Conservation (phyloP, 1,139 yeast species). For the Suhomyces bolitotheri region DNA sequence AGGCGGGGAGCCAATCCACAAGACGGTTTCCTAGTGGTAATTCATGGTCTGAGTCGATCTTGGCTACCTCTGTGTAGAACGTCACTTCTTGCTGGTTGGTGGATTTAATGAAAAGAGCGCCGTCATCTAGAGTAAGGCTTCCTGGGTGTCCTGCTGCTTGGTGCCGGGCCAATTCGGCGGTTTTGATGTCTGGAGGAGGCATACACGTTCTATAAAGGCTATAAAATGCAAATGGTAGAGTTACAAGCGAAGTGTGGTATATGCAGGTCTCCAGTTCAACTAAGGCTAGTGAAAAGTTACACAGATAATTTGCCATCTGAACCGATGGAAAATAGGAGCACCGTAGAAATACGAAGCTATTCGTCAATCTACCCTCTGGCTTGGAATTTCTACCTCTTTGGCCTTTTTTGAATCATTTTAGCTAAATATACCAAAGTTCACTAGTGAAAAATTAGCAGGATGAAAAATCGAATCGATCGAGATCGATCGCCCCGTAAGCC, state of each 20-base stretch:
- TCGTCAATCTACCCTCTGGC: too few species aligned
- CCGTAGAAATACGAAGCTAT: too few species aligned
- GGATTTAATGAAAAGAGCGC: slow-evolving; percentile 71
- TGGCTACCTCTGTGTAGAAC: slow-evolving; percentile 52
- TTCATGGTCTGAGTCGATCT: slow-evolving; percentile 6
- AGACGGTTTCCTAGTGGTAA: slow-evolving; percentile 38
- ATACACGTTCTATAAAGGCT: background rate
- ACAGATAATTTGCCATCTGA: too few species aligned
- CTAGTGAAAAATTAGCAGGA: too few species aligned
- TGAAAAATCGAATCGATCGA: too few species aligned
- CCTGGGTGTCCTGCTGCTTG: slow-evolving; percentile 95
- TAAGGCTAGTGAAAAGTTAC: too few species aligned
- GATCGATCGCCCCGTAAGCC: too few species aligned
- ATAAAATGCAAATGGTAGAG: background rate
- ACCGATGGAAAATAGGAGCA: too few species aligned
- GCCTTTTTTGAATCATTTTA: too few species aligned
- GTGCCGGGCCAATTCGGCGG: slow-evolving; percentile 22
- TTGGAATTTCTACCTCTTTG: too few species aligned
- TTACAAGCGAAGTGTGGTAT: background rate
- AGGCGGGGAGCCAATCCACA: slow-evolving; percentile 54
- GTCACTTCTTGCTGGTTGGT: slow-evolving; percentile 63
- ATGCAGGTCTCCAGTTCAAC: background rate
- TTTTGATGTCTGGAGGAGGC: background rate
- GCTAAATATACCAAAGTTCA: too few species aligned
- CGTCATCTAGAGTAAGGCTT: slow-evolving; percentile 55